A percentile compares a stretch with the other conserved stretches of the same genome.
phyloP scores from a whole-genome alignment of 2,329 filamentous ascomycete genomes.

The Trichoderma gracile region DNA sequence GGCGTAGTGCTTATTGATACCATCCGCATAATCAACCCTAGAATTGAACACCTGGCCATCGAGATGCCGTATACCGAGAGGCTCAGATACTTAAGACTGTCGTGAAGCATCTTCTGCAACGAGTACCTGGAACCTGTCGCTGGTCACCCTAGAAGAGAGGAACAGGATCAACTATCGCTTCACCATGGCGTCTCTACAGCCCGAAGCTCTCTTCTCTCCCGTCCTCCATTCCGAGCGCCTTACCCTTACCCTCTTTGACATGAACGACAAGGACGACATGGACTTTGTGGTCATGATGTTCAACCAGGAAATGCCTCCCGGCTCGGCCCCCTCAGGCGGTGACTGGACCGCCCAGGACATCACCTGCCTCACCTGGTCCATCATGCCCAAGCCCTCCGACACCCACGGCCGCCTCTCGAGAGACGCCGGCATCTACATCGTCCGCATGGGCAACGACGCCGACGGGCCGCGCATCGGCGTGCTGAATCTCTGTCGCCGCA shows the following conservation, averaged over 20 bases:
- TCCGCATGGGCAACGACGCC: background rate
- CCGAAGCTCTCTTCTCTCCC: background rate
- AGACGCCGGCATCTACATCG: background rate
- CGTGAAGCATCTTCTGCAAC: background rate
- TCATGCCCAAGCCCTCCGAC: slow-evolving; percentile 5
- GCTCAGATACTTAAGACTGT: background rate
- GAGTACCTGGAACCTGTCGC: background rate
- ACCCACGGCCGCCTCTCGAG: background rate
- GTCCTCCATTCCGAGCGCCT: background rate
- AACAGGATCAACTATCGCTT: background rate
- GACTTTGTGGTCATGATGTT: background rate
- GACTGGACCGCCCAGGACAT: background rate
- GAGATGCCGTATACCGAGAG: background rate
- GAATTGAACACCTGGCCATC: background rate
- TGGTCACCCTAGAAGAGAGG: too few relatives aligned
- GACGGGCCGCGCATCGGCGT: background rate
- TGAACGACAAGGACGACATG: background rate
- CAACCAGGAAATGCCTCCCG: background rate
- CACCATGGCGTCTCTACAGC: background rate
- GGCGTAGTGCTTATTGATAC: background rate
- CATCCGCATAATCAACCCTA: background rate
- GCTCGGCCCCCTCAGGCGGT: background rate
- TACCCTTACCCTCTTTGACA: background rate
- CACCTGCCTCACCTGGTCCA: background rate
- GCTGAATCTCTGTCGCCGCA: background rate